Percentiles rank a stretch among this genome's conserved stretches.
Evolutionary conservation across 2,329 filamentous ascomycete genomes (phyloP).

Genomic region (Colletotrichum agaves): DNA sequence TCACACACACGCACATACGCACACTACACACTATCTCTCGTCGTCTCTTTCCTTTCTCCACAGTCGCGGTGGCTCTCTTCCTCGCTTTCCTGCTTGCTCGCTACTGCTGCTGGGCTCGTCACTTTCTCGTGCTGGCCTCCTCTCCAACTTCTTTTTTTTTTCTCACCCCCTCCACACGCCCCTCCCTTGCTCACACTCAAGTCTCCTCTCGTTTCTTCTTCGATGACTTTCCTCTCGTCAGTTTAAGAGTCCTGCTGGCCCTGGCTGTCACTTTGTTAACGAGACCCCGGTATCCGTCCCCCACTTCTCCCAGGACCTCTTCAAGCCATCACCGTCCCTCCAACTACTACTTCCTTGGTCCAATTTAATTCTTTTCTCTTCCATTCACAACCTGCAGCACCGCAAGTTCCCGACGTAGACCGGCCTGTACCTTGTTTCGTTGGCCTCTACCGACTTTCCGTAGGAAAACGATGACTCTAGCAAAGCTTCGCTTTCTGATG

Average conservation of each 20-base stretch:
- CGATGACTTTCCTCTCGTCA: conserved; percentile 35
- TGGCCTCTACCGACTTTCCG: conserved; percentile 44
- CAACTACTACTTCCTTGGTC: conserved; percentile 37
- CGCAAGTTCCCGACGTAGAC: conserved; percentile 52
- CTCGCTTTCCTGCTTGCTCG: conserved; percentile 20
- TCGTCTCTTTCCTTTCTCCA: conserved; percentile 36
- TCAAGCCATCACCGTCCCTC: conserved; percentile 39
- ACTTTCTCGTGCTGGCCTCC: conserved; percentile 11
- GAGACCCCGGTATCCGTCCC: conserved; percentile 39
- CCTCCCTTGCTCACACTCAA: conserved; percentile 25
- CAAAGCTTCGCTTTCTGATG: conserved; percentile 49
- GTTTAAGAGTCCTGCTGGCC: conserved; percentile 33
- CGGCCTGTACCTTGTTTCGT: conserved; percentile 46
- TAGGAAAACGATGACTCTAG: conserved; percentile 52
- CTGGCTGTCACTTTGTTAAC: conserved; percentile 40
- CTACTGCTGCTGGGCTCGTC: conserved; percentile 17
- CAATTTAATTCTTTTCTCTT: conserved; percentile 40
- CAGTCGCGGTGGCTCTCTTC: conserved; percentile 20
- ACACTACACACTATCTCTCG: conserved; percentile 17
- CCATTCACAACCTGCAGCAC: conserved; percentile 42
- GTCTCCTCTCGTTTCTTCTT: conserved; percentile 35
- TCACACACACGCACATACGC: conserved; percentile 2
- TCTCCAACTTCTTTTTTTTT: conserved; percentile 26
- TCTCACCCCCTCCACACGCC: conserved; percentile 34
- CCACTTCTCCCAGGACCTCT: conserved; percentile 36